Evolutionary conservation across 1,139 yeast species (phyloP), one percentile per base, ranked within the genome.

Genomic region (Groenewaldozyma sp.): DNA sequence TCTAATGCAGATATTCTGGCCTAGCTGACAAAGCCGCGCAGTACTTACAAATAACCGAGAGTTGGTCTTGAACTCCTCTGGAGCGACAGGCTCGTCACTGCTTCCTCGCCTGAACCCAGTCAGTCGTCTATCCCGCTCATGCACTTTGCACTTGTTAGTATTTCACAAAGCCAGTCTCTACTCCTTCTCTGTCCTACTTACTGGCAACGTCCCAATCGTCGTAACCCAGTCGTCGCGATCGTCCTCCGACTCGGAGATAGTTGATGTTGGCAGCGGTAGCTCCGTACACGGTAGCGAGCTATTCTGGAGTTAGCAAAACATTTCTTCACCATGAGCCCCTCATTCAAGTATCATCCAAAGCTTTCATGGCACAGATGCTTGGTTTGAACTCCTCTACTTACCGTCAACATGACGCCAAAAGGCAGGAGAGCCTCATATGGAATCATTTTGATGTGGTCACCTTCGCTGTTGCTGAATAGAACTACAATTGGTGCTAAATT

Each of bases 21-120:
- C 13, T 7, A 18, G 10, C 16, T 22, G 19, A 14, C n/a, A 35
- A 16, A n/a, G n/a, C 10, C 11, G 16, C 4, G n/a, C 5, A 19
- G 7, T 32, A 45, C 51, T 39, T 40, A 48, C 53, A 60, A 65
- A 65, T 71, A 71, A 66, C 46, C 62, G 52, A 24, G 76, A 71
- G 56, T 72, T 74, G 31, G 74, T 68, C 60, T 73, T 75, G 64
- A 76, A 83, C 36, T 71, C 73, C 48, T 80, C 88, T 29, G 88
- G 87, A 9, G 94, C 94, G 38, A 71, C 63, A 6, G 88, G 73
- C 40, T 71, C 74, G 48, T 75, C 77, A 38, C 72, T 62, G 59
- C 82, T 93, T 20, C 80, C 88, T 56, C 94, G 71, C 53, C 65
- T 68, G 34, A 70, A 70, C 19, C 94, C 94, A 9, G 94, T 83